Percentiles rank a stretch among this genome's conserved stretches.
phyloP scores from a whole-genome alignment of 495 filamentous ascomycete species.

The Hyaloscypha bicolor region DNA sequence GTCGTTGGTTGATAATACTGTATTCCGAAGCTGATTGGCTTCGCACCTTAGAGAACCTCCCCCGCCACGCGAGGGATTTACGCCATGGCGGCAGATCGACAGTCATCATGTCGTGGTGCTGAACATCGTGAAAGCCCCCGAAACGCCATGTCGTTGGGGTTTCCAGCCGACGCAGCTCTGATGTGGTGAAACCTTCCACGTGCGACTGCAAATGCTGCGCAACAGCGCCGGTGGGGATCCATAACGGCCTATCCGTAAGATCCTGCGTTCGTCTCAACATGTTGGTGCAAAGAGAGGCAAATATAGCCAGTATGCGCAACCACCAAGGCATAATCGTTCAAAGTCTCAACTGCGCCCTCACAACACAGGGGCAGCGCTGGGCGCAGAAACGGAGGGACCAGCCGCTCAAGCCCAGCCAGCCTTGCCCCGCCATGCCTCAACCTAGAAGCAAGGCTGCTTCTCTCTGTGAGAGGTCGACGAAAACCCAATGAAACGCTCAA shows the following conservation, averaged over 20 bases:
- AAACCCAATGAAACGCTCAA: constrained; percentile 13
- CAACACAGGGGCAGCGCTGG: background rate
- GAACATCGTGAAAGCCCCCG: background rate
- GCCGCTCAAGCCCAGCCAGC: constrained; percentile 6
- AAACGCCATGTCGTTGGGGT: background rate
- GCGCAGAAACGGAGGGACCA: background rate
- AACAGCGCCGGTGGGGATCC: background rate
- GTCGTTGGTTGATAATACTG: background rate
- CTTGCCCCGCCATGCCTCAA: constrained; percentile 3
- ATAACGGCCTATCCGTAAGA: background rate
- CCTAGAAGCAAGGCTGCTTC: constrained; percentile 8
- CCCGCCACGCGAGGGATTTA: background rate
- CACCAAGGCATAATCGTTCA: background rate
- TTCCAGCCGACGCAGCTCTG: background rate
- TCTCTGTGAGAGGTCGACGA: constrained; percentile 8
- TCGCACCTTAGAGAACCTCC: background rate
- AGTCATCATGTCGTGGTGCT: background rate
- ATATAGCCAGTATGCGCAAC: background rate
- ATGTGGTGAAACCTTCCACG: background rate
- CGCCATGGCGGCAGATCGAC: background rate
- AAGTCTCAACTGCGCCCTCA: background rate
- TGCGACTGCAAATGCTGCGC: background rate
- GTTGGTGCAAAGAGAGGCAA: background rate
- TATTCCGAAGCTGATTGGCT: background rate
- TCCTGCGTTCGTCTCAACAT: constrained; percentile 4